These are phyloP conservation scores for Xeromyces bisporus DNA, from an alignment of 495 filamentous ascomycete species.

Conservation along the genomic window DNA sequence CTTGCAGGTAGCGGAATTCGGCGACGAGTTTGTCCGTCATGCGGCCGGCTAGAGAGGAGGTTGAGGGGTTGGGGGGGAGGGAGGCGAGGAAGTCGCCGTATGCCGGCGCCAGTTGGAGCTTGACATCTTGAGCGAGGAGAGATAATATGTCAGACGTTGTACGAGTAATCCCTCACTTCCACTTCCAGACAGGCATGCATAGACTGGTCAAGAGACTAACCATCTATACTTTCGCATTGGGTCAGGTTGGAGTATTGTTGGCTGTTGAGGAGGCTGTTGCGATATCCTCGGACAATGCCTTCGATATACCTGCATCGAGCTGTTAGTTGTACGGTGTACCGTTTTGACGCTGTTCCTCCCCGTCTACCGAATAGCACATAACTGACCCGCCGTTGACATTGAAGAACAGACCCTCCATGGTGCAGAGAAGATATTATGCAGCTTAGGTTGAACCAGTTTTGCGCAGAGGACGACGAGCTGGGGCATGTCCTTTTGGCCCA, in stretches of 20 bases:
- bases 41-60: constrained; percentile 81
- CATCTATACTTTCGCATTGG: constrained; percentile 97
- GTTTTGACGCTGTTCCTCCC: background rate
- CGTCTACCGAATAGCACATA: background rate
- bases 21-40: constrained; percentile 95
- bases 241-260: constrained; percentile 91
- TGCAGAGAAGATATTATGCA: constrained; percentile 11
- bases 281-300: constrained; percentile 90
- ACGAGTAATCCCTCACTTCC: too few species aligned
- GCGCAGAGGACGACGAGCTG: background rate
- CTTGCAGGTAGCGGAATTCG: constrained; percentile 90
- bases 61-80: constrained; percentile 92
- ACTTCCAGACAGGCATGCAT: too few species aligned
- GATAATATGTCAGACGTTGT: constrained; percentile 1
- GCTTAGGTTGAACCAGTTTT: too few species aligned
- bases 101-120: constrained; percentile 86
- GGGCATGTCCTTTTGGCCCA: too few species aligned
- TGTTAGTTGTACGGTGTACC: constrained; percentile 8
- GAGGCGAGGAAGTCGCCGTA: constrained; percentile 95
- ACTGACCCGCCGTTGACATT: constrained; percentile 86
- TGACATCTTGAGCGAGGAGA: constrained; percentile 56
- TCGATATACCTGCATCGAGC: constrained; percentile 60
- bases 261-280: constrained; percentile 78
- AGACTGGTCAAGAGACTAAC: constrained; percentile 28
- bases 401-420: constrained; percentile 91